Evolutionary conservation across 345 rosid genomes (phyloP).

Genomic region (Arabidopsis arenosa): DNA sequence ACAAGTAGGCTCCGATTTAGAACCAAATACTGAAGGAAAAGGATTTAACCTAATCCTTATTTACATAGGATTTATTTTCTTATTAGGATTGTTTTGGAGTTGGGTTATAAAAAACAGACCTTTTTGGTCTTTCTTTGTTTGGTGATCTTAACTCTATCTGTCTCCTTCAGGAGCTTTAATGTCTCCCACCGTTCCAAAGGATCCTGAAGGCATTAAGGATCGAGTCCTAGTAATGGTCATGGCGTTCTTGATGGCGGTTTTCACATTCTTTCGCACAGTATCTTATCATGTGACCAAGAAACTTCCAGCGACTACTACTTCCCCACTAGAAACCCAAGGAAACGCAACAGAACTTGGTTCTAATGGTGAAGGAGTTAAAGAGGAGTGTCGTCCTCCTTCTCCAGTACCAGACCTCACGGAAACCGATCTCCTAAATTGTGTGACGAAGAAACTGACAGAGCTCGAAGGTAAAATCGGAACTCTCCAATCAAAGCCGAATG

Average conservation of each 20-base stretch:
- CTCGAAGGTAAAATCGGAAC: constrained; percentile 87
- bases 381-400: constrained; percentile 64
- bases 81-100: constrained; percentile 16
- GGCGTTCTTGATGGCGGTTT: constrained; percentile 66
- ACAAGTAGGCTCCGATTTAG: not conserved
- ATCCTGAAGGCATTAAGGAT: constrained; percentile 59
- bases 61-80: not conserved
- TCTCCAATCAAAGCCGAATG: constrained; percentile 83
- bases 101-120: constrained; percentile 4
- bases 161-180: constrained; percentile 33
- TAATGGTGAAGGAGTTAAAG: constrained; percentile 28
- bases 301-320: constrained; percentile 47
- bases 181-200: constrained; percentile 37
- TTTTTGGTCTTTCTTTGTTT: not conserved
- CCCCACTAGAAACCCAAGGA: constrained; percentile 41
- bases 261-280: constrained; percentile 56
- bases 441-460: constrained; percentile 81
- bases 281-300: constrained; percentile 53
- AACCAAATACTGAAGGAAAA: not conserved
- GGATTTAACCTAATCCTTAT: not conserved
- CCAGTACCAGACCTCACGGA: constrained; percentile 65
- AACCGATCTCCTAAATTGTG: constrained; percentile 69
- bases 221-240: constrained; percentile 52
- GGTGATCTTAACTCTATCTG: constrained; percentile 21
- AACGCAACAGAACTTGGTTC: constrained; percentile 43